Conservation (phyloP, 139 green algal genomes). For the Trebouxia sp. region DNA sequence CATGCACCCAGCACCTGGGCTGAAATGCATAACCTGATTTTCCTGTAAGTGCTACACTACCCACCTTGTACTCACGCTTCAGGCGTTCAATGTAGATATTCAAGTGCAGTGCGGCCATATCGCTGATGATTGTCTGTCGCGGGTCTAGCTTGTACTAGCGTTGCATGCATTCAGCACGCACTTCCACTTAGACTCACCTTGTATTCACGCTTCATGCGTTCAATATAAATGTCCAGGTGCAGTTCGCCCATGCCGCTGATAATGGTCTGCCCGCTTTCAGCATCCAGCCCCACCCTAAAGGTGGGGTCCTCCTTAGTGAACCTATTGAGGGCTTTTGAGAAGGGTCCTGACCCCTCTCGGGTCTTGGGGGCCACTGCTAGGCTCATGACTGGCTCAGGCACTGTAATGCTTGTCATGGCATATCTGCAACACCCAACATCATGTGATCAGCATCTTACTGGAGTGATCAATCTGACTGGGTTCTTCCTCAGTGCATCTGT, state of each 20-base stretch:
- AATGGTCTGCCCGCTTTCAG: constrained; percentile 84
- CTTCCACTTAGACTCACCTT: constrained; percentile 58
- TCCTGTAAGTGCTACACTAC: too few species aligned
- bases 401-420: constrained; percentile 91
- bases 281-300: constrained; percentile 84
- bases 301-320: constrained; percentile 98
- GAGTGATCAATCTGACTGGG: too few species aligned
- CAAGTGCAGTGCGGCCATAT: constrained; percentile 92
- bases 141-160: too few species aligned
- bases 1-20: too few species aligned
- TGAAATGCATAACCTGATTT: too few species aligned
- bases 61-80: constrained; percentile 94
- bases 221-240: constrained; percentile 98
- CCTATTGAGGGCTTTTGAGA: constrained; percentile 73
- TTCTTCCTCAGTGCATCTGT: constrained; percentile 93
- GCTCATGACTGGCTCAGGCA: constrained; percentile 97
- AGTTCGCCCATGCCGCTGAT: constrained; percentile 97
- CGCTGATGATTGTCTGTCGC: constrained; percentile 91
- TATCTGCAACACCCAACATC: too few species aligned
- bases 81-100: constrained; percentile 78
- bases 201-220: constrained; percentile 98
- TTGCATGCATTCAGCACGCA: not conserved
- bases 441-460: too few species aligned
- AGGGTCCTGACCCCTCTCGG: constrained; percentile 66
- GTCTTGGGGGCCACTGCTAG: constrained; percentile 88